Conservation (phyloP, 768 basidiomycete genomes). For the Collybiopsis confluens region DNA sequence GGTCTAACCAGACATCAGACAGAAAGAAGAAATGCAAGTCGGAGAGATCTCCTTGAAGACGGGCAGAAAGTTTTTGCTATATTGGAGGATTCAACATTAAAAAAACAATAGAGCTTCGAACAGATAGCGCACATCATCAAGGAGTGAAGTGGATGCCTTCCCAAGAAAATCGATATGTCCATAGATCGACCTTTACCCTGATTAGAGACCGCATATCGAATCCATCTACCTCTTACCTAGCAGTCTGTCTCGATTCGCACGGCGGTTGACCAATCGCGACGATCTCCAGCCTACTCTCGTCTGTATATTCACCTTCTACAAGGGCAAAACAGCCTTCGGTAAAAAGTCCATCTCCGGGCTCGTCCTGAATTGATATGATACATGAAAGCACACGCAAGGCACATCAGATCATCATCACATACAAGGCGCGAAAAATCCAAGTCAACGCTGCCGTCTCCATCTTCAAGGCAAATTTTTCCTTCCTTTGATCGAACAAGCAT, state of each 20-base stretch:
- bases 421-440: slow-evolving; percentile 88
- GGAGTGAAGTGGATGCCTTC: slow-evolving; percentile 83
- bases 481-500: slow-evolving; percentile 90
- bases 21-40: slow-evolving; percentile 88
- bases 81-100: not conserved
- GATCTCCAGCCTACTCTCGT: slow-evolving; percentile 83
- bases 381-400: not conserved
- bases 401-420: slow-evolving; percentile 27
- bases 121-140: slow-evolving; percentile 73
- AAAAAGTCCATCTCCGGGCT: slow-evolving; percentile 92
- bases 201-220: slow-evolving; percentile 7
- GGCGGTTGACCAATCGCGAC: slow-evolving; percentile 97
- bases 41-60: slow-evolving; percentile 63
- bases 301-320: slow-evolving; percentile 94
- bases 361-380: slow-evolving; percentile 45
- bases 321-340: slow-evolving; percentile 95
- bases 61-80: slow-evolving; percentile 58
- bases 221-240: slow-evolving; percentile 49
- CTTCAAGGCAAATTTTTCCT: slow-evolving; percentile 88
- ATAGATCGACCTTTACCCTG: slow-evolving; percentile 68
- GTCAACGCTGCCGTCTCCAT: slow-evolving; percentile 85
- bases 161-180: slow-evolving; percentile 97
- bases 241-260: slow-evolving; percentile 81
- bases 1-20: slow-evolving; percentile 95
- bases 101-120: slow-evolving; percentile 3